phyloP scores from a whole-genome alignment of 1,139 yeast species.

The Pichia sp. region DNA sequence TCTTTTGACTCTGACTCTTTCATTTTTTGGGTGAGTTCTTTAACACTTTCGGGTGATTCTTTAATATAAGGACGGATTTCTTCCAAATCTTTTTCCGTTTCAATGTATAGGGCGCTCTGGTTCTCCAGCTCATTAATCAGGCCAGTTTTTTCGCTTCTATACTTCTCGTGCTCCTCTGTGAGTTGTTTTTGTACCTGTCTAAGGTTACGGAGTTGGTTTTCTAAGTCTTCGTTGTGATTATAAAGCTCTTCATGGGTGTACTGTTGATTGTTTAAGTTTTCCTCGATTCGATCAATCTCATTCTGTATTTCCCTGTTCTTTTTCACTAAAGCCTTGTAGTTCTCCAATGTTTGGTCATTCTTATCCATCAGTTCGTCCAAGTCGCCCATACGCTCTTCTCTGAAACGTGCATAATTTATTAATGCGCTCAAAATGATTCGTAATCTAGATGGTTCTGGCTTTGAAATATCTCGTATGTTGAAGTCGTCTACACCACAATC shows the following conservation, averaged over 20 bases:
- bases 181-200: conserved; percentile 62
- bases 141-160: conserved; percentile 58
- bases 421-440: conserved; percentile 74
- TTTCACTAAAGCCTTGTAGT: conserved; percentile 36
- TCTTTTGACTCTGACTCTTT: conserved; percentile 44
- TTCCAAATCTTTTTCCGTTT: conserved; percentile 55
- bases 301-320: conserved; percentile 41
- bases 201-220: conserved; percentile 56
- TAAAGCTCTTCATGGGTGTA: conserved; percentile 44
- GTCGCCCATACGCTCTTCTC: conserved; percentile 71
- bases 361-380: conserved; percentile 57
- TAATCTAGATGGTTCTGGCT: conserved; percentile 66
- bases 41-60: conserved; percentile 57
- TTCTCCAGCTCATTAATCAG: conserved; percentile 56
- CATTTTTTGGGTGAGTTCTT: conserved; percentile 54
- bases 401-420: conserved; percentile 77
- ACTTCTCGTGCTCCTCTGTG: conserved; percentile 61
- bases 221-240: conserved; percentile 55
- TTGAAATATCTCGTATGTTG: conserved; percentile 60
- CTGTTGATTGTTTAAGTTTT: conserved; percentile 28
- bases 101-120: conserved; percentile 49
- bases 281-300: conserved; percentile 41
- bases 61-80: conserved; percentile 56
- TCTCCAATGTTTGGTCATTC: conserved; percentile 49
- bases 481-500: conserved; percentile 79